These are phyloP conservation scores for Spizellomyces sp. DNA, from an alignment of 192 early-diverging fungal species.

Conservation along the genomic window DNA sequence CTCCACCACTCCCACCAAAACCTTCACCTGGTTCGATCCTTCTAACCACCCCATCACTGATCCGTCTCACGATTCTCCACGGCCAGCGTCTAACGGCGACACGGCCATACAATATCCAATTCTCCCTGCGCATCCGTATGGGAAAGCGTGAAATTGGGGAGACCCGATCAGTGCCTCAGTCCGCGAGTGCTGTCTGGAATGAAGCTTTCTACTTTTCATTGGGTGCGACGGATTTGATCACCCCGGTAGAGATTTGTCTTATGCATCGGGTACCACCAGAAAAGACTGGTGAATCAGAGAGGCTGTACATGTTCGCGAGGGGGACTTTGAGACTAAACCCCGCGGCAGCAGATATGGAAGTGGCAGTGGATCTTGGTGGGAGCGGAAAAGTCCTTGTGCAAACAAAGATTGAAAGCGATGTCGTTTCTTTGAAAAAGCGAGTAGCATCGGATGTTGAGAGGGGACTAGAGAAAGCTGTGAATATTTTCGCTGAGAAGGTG, in stretches of 20 bases:
- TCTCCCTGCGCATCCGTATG: slow-evolving; percentile 14
- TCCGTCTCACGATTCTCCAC: slow-evolving; percentile 13
- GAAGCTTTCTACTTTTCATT: slow-evolving; percentile 6
- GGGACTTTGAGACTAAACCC: background rate
- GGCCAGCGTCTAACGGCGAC: slow-evolving; percentile 5
- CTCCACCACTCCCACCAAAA: slow-evolving; percentile 22
- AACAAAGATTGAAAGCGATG: too few relatives aligned
- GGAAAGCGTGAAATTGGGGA: slow-evolving; percentile 22
- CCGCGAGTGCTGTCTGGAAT: slow-evolving; percentile 18
- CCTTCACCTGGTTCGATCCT: background rate
- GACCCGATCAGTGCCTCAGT: slow-evolving; percentile 21
- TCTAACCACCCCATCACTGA: background rate
- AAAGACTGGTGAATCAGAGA: background rate
- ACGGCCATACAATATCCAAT: slow-evolving; percentile 27
- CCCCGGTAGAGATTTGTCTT: slow-evolving; percentile 14
- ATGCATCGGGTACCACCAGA: slow-evolving; percentile 22
- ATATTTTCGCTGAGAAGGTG: slow-evolving; percentile 31
- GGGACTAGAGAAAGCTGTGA: background rate
- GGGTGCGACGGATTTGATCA: background rate
- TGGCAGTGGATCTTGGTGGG: background rate
- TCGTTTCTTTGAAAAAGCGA: too few relatives aligned
- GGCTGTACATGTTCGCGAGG: slow-evolving; percentile 13
- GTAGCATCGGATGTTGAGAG: too few relatives aligned
- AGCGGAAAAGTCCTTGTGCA: background rate
- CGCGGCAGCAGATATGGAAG: background rate